Evolutionary conservation across 371 early-diverging fungal genomes (phyloP), one percentile per base, ranked within the genome.

Genomic region (Mortierella sp.): DNA sequence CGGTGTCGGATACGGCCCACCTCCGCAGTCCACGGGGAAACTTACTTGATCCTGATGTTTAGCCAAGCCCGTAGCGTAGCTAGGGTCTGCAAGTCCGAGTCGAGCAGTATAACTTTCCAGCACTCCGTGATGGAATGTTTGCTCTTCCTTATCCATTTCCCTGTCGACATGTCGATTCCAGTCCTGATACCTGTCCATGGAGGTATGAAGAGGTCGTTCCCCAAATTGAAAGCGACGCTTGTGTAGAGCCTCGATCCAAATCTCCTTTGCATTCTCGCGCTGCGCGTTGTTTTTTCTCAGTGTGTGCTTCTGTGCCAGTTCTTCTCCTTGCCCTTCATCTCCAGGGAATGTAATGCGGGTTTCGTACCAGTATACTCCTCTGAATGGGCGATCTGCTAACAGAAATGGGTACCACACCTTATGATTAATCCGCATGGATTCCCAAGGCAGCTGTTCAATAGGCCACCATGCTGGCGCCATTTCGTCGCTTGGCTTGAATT

Each of bases 401-500:
- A 72, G 56, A 44, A 61, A 53, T 19, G 65, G 65, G 21, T 72
- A 72, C 72, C 72, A 72, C 34, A 65, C 61, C 28, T 66, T 56
- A 19, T 72, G 72, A 43, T 66, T 66, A 49, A 61, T 62, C 44
- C 72, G 61, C 72, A 72, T 72, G 2, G 37, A 37, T 6, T 57
- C 57, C 72, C 72, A 72, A n/a, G 72, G 72, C 19, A 72, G 48
- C 1, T 2, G 3, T 23, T 46, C 51, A 21, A 72, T 47, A 19
- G 56, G 32, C 72, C 72, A 72, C 72, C 72, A 72, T n/a, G 58
- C 66, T 24, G 72, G 72, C 9, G 72, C 72, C 72, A 72, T 72
- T 54, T 72, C 72, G 9, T 72, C 72, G 27, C 66, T 72, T 28
- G 66, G 48, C n/a, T 46, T 41, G 27, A 68, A 61, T 39, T 56